Base-by-base conservation (phyloP, 768 basidiomycete genomes). In the Lactarius indigo region DNA sequence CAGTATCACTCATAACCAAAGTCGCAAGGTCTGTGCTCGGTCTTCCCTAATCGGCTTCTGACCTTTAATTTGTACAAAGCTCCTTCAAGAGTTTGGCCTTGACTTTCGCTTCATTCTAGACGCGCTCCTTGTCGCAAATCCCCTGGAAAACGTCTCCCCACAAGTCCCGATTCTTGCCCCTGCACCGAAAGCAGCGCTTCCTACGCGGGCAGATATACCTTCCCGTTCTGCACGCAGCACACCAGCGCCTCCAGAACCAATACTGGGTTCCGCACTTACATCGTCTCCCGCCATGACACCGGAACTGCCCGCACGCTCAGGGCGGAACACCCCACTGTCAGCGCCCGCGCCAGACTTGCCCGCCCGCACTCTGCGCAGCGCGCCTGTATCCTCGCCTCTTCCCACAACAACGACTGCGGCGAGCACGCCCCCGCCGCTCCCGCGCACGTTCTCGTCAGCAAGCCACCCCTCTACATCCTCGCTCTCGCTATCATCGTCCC, bases 21-120 rank as follows among this genome's bases (percentile, higher is more conserved):
- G 92, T 73, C 87, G 85, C 72, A 94, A 92, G 84, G 95, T 94
- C 52, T 44, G 81, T 39, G 23, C 12, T 67, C 28, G 59, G 18
- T 56, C 35, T 26, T 42, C 55, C 3, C 35, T 4, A n/a, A 39
- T 2, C 20, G 17, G 39, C 28, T 61, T 9, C 41, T 13, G 12
- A 56, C 31, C 5, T 30, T 28, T 37, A 12, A 47, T 26, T 3
- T 9, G 55, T 26, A 0, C 57, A 18, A 69, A 94, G 91, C 84
- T 96, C 18, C 81, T 98, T 7, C 89, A 94, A 79, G 96, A 98
- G 72, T 94, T 89, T 73, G 96, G 96, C 2, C 86, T 98, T 41
- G 96, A 97, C 78, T 97, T 98, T 75, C 89, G 90, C 28, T 94
- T 90, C 79, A 81, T 96, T n/a, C 81, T 98, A n/a, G 87, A 92